phyloP scores from a whole-genome alignment of 2,329 filamentous ascomycete genomes.

The Whalleya microplaca region DNA sequence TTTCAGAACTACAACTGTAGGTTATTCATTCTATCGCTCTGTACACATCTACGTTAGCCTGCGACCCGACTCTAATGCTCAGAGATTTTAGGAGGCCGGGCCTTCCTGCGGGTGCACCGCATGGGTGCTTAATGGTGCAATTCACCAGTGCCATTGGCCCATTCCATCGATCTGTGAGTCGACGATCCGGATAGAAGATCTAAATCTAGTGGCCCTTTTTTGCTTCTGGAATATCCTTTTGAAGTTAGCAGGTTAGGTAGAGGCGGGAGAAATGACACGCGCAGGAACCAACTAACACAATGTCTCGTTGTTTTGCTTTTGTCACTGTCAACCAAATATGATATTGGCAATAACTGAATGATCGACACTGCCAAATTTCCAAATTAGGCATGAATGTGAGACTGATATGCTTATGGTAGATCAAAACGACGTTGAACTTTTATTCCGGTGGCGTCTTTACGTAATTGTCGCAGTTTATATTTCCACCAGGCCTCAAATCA shows the following conservation, averaged over 20 bases:
- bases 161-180: conserved; percentile 6
- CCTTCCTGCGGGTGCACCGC: background rate
- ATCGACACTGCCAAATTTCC: conserved; percentile 10
- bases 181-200: conserved; percentile 6
- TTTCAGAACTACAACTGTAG: no score
- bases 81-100: no score
- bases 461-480: background rate
- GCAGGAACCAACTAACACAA: conserved; percentile 17
- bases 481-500: background rate
- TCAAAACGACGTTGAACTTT: conserved; percentile 2
- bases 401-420: conserved; percentile 14
- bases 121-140: background rate
- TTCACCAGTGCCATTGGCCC: background rate
- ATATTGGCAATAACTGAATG: conserved; percentile 25
- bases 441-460: conserved; percentile 18
- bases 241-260: conserved; percentile 9
- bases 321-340: conserved; percentile 1
- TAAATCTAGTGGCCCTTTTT: conserved; percentile 5
- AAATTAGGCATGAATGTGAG: conserved; percentile 9
- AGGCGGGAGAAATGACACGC: conserved; percentile 7
- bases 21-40: no score
- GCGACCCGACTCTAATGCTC: no score
- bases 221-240: conserved; percentile 9
- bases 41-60: no score
- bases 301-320: conserved; percentile 20